Evolutionary conservation across 305 asterid genomes (phyloP).

Genomic region (Fraxinus baroniana): DNA sequence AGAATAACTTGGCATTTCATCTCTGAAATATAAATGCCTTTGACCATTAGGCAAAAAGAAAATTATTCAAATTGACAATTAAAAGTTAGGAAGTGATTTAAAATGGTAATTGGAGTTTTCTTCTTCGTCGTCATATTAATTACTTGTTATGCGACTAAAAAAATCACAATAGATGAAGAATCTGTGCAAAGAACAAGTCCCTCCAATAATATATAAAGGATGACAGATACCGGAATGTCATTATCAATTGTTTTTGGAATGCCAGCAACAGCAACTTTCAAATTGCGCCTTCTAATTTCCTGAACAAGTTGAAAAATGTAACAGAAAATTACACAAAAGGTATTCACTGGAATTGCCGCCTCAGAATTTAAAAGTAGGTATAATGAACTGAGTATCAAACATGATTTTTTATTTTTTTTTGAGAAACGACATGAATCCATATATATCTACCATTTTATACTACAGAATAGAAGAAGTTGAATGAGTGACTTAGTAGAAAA

Average conservation of each 20-base stretch:
- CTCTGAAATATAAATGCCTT: slow-evolving; percentile 3
- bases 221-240: slow-evolving; percentile 55
- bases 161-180: background rate
- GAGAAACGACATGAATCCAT: slow-evolving; percentile 7
- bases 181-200: slow-evolving; percentile 10
- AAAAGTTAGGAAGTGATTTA: slow-evolving; percentile 3
- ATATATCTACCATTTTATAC: background rate
- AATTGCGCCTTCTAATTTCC: slow-evolving; percentile 60
- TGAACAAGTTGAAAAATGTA: slow-evolving; percentile 13
- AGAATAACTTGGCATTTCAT: slow-evolving; percentile 5
- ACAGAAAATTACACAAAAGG: background rate
- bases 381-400: slow-evolving; percentile 4
- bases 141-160: slow-evolving; percentile 14
- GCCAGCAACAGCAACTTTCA: slow-evolving; percentile 54
- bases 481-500: slow-evolving; percentile 2
- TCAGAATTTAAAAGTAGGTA: slow-evolving; percentile 7
- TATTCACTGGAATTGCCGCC: slow-evolving; percentile 5
- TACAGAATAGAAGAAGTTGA: background rate
- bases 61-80: slow-evolving; percentile 5
- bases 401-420: background rate
- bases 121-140: slow-evolving; percentile 16
- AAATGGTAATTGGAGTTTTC: slow-evolving; percentile 11
- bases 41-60: slow-evolving; percentile 1
- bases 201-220: slow-evolving; percentile 21
- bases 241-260: slow-evolving; percentile 77